Evolutionary conservation across 2,329 filamentous ascomycete species (phyloP).

Genomic region (Fusarium neocosmosporiellum): DNA sequence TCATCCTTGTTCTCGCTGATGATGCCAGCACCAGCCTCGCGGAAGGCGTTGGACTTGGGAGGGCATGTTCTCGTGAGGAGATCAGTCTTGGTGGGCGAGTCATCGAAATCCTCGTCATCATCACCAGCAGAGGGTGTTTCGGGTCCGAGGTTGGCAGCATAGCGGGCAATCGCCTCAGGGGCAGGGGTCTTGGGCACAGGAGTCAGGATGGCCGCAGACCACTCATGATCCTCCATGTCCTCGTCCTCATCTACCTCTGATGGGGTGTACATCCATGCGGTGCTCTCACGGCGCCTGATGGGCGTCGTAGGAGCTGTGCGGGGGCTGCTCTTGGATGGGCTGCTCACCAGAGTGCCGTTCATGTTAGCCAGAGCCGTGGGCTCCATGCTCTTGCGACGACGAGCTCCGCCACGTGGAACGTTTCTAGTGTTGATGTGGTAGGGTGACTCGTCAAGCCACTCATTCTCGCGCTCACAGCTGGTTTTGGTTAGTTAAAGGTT

Average conservation of each 20-base stretch:
- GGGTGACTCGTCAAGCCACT: conserved; percentile 78
- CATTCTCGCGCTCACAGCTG: conserved; percentile 80
- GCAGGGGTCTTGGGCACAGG: conserved; percentile 70
- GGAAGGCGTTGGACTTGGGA: conserved; percentile 56
- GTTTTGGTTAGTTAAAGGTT: conserved; percentile 42
- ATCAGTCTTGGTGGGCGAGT: conserved; percentile 49
- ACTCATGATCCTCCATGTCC: conserved; percentile 54
- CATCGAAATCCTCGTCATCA: conserved; percentile 40
- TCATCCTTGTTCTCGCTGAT: conserved; percentile 65
- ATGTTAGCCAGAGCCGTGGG: conserved; percentile 75
- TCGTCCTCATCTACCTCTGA: conserved; percentile 55
- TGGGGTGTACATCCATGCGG: conserved; percentile 66
- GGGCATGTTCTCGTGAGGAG: conserved; percentile 66
- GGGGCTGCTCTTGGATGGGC: conserved; percentile 47
- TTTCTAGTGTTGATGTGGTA: conserved; percentile 77
- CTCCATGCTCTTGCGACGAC: conserved; percentile 85
- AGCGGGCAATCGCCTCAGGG: conserved; percentile 64
- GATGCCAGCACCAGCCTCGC: conserved; percentile 57
- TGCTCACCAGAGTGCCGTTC: conserved; percentile 71
- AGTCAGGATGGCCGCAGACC: conserved; percentile 60
- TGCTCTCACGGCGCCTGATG: conserved; percentile 64
- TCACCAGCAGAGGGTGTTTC: conserved; percentile 56
- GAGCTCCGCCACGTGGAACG: conserved; percentile 75
- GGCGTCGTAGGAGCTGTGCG: conserved; percentile 60
- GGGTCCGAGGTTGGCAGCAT: conserved; percentile 60